Evolutionary conservation across 192 early-diverging fungal genomes (phyloP).

Genomic region (Coemansia aciculifera): DNA sequence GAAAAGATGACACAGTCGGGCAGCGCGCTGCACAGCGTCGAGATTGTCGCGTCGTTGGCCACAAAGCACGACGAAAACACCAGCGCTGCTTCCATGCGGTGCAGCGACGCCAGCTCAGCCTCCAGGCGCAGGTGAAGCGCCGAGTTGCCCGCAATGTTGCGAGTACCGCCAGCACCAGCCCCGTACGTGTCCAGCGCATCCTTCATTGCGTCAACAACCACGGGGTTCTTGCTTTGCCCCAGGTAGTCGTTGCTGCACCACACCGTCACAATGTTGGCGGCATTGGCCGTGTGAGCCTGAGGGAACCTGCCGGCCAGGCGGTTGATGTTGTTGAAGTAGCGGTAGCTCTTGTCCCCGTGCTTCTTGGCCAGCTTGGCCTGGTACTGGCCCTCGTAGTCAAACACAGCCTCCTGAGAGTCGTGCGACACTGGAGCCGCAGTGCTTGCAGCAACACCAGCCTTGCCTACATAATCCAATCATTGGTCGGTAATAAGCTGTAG

Average conservation of each 20-base stretch:
- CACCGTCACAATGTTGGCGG: slow-evolving; percentile 89
- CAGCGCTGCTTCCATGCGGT: slow-evolving; percentile 87
- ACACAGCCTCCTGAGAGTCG: slow-evolving; percentile 46
- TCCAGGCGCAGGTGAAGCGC: slow-evolving; percentile 92
- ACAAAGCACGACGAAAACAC: slow-evolving; percentile 98
- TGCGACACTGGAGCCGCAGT: slow-evolving; percentile 25
- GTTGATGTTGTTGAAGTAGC: slow-evolving; percentile 99
- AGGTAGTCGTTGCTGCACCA: slow-evolving; percentile 99
- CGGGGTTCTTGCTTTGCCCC: slow-evolving; percentile 90
- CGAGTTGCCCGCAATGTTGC: slow-evolving; percentile 99
- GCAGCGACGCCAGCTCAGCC: slow-evolving; percentile 85
- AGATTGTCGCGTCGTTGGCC: slow-evolving; percentile 95
- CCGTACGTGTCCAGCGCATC: slow-evolving; percentile 91
- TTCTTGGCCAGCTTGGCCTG: slow-evolving; percentile 88
- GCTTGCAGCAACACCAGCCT: not conserved
- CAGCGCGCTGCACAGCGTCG: slow-evolving; percentile 82
- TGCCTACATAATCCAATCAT: not conserved
- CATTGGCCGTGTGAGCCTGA: slow-evolving; percentile 85
- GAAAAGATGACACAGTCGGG: slow-evolving; percentile 94
- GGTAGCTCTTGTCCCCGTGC: slow-evolving; percentile 94
- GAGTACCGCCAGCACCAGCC: slow-evolving; percentile 96
- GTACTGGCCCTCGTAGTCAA: slow-evolving; percentile 93
- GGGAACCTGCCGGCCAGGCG: slow-evolving; percentile 91
- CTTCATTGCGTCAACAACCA: slow-evolving; percentile 90
- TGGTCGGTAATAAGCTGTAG: not conserved